phyloP scores from a whole-genome alignment of 768 basidiomycete genomes.

The Strobilomyces confusus region DNA sequence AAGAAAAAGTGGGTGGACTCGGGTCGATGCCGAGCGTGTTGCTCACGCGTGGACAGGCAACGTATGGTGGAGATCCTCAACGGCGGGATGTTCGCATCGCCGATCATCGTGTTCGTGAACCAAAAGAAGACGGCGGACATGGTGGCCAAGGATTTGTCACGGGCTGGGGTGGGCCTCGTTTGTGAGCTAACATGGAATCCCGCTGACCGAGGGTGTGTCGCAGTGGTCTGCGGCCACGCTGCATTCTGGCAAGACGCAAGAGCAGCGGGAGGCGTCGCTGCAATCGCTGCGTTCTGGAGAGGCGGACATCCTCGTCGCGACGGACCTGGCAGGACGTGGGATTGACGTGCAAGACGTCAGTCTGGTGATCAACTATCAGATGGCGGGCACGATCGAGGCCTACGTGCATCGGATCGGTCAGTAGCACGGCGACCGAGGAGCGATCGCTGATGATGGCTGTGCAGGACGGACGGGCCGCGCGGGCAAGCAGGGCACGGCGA shows the following conservation, averaged over 20 bases:
- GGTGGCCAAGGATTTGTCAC: constrained; percentile 91
- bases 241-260: constrained; percentile 97
- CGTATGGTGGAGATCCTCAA: constrained; percentile 90
- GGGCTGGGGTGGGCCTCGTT: constrained; percentile 68
- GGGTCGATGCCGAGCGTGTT: neutral
- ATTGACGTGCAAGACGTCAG: constrained; percentile 98
- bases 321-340: constrained; percentile 96
- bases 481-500: constrained; percentile 88
- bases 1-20: constrained; percentile 80
- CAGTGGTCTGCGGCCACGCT: constrained; percentile 89
- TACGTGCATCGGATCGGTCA: constrained; percentile 97
- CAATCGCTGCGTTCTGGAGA: constrained; percentile 84
- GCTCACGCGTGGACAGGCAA: constrained; percentile 45
- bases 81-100: constrained; percentile 74
- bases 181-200: neutral
- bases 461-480: constrained; percentile 97
- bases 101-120: constrained; percentile 98
- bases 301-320: constrained; percentile 88
- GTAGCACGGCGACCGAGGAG: constrained; percentile 22
- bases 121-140: constrained; percentile 99
- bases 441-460: neutral
- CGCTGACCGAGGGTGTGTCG: constrained; percentile 5
- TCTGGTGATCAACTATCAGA: constrained; percentile 96
- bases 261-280: constrained; percentile 91
- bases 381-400: constrained; percentile 93